phyloP scores from a whole-genome alignment of 495 filamentous ascomycete genomes.

The Filosporella fistucella region DNA sequence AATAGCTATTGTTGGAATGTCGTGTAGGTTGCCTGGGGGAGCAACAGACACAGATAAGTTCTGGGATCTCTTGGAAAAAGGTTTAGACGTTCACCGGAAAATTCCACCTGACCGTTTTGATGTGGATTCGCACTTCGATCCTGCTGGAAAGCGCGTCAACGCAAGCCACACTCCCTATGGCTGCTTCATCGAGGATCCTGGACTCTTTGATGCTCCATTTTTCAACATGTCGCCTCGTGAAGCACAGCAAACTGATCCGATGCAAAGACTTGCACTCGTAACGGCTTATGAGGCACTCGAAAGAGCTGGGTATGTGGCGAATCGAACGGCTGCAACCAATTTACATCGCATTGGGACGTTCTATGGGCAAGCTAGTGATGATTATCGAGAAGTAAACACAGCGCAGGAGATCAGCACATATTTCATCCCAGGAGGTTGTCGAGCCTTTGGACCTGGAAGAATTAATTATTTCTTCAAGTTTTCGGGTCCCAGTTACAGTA shows the following conservation, averaged over 20 bases:
- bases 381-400: slow-evolving; percentile 86
- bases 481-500: slow-evolving; percentile 73
- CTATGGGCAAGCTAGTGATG: slow-evolving; percentile 87
- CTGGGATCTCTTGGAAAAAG: slow-evolving; percentile 68
- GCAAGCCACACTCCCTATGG: slow-evolving; percentile 81
- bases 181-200: slow-evolving; percentile 65
- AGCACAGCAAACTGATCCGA: slow-evolving; percentile 83
- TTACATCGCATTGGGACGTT: slow-evolving; percentile 86
- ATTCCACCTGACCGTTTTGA: slow-evolving; percentile 76
- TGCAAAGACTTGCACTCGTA: slow-evolving; percentile 76
- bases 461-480: slow-evolving; percentile 89
- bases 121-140: slow-evolving; percentile 71
- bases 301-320: slow-evolving; percentile 74
- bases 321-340: slow-evolving; percentile 75
- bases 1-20: slow-evolving; percentile 74
- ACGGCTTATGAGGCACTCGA: slow-evolving; percentile 91
- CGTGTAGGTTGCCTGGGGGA: slow-evolving; percentile 66
- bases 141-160: slow-evolving; percentile 71
- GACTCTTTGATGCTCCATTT: slow-evolving; percentile 66
- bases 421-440: slow-evolving; percentile 82
- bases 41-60: slow-evolving; percentile 60
- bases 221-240: slow-evolving; percentile 97
- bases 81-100: slow-evolving; percentile 53
- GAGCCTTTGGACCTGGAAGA: slow-evolving; percentile 78
- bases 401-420: slow-evolving; percentile 87